phyloP scores from a whole-genome alignment of 495 filamentous ascomycete species.

The Schizothecium vesticola region DNA sequence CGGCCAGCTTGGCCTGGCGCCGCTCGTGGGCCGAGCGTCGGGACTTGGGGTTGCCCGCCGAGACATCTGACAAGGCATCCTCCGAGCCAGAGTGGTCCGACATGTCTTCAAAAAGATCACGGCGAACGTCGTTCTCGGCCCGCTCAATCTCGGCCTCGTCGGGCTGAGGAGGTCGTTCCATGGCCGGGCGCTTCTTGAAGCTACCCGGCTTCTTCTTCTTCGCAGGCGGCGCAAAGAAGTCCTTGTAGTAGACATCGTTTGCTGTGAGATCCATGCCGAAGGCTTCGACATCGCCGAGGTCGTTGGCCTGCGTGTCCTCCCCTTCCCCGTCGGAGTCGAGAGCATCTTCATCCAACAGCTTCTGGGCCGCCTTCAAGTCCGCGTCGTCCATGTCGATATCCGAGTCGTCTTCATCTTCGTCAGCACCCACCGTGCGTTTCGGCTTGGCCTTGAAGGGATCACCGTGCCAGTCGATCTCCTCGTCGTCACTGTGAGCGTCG shows the following conservation, averaged over 20 bases:
- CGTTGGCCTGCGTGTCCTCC: slow-evolving; percentile 57
- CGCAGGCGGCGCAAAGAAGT: slow-evolving; percentile 84
- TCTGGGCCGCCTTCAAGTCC: slow-evolving; percentile 5
- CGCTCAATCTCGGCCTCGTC: slow-evolving; percentile 66
- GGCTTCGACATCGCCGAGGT: slow-evolving; percentile 48
- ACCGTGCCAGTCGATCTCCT: slow-evolving; percentile 77
- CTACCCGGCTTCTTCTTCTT: slow-evolving; percentile 51
- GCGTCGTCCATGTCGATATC: slow-evolving; percentile 13
- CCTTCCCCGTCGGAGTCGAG: slow-evolving; percentile 47
- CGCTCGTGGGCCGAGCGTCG: slow-evolving; percentile 77
- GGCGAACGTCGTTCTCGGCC: slow-evolving; percentile 84
- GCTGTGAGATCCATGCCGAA: slow-evolving; percentile 60
- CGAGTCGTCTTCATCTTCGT: slow-evolving; percentile 48
- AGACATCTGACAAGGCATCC: slow-evolving; percentile 51
- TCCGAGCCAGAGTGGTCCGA: slow-evolving; percentile 52
- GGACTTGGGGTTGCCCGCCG: slow-evolving; percentile 49
- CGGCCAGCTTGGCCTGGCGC: slow-evolving; percentile 72
- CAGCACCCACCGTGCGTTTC: slow-evolving; percentile 15
- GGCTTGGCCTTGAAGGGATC: slow-evolving; percentile 49
- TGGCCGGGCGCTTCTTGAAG: slow-evolving; percentile 25
- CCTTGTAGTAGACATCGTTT: slow-evolving; percentile 78
- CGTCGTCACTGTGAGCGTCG: slow-evolving; percentile 62
- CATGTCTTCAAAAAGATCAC: slow-evolving; percentile 87
- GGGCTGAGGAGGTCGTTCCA: slow-evolving; percentile 20
- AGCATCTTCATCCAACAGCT: slow-evolving; percentile 36